Evolutionary conservation across 1,139 yeast species (phyloP).

Genomic region (Debaryomyces robertsiae): DNA sequence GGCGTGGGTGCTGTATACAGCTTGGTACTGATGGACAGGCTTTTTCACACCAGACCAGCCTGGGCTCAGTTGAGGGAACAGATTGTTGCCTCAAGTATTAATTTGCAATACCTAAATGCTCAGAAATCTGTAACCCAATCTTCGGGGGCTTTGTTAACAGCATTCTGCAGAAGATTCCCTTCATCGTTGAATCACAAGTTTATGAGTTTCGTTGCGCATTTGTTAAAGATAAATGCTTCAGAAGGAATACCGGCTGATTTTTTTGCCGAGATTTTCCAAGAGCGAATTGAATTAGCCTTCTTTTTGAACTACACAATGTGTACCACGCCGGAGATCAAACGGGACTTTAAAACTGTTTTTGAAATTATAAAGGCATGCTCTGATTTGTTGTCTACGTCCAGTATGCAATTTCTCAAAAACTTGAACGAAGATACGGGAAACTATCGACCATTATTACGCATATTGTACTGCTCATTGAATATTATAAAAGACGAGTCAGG

Average conservation of each 20-base stretch:
- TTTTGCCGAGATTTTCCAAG: conserved; percentile 56
- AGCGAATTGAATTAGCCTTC: conserved; percentile 71
- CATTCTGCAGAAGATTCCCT: conserved; percentile 51
- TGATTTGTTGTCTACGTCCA: conserved; percentile 47
- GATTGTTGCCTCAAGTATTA: conserved; percentile 61
- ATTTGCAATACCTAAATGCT: conserved; percentile 64
- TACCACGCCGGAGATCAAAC: conserved; percentile 22
- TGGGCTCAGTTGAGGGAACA: conserved; percentile 58
- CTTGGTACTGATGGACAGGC: conserved; percentile 61
- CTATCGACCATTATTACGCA: conserved; percentile 65
- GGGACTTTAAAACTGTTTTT: conserved; percentile 31
- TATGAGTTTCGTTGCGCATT: conserved; percentile 47
- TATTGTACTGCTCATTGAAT: conserved; percentile 51
- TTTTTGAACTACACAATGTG: conserved; percentile 57
- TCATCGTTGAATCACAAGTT: conserved; percentile 38
- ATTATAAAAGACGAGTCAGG: conserved; percentile 44
- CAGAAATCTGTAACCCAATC: conserved; percentile 73
- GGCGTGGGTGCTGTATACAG: conserved; percentile 62
- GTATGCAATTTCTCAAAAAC: conserved; percentile 47
- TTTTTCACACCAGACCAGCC: conserved; percentile 46
- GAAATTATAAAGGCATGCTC: conserved; percentile 44
- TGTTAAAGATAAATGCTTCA: conserved; percentile 54
- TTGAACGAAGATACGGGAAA: conserved; percentile 42
- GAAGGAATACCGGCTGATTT: conserved; percentile 55
- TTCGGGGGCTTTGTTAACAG: conserved; percentile 75